These are phyloP conservation scores for Leucosporidium scottii DNA, from an alignment of 768 basidiomycete genomes.

Conservation along the genomic window DNA sequence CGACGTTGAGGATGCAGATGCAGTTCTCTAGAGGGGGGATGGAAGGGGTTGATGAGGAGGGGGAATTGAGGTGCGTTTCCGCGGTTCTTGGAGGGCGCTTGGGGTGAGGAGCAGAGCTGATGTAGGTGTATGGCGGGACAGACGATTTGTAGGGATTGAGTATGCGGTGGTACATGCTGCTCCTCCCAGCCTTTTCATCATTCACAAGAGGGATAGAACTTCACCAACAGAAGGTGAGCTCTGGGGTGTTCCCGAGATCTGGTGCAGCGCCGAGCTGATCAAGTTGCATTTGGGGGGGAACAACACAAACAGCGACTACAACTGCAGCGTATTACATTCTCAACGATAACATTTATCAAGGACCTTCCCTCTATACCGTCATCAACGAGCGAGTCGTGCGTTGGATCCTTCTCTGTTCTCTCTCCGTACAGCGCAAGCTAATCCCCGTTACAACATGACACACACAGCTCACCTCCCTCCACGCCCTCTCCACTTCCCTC, in stretches of 20 bases:
- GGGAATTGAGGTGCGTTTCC: constrained; percentile 68
- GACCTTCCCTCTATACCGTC: constrained; percentile 74
- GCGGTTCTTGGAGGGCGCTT: too few relatives aligned
- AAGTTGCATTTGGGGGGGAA: constrained; percentile 11
- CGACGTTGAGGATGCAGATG: constrained; percentile 87
- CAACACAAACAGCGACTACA: constrained; percentile 63
- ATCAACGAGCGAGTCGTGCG: constrained; percentile 74
- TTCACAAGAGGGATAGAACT: constrained; percentile 77
- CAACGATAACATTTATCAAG: constrained; percentile 81
- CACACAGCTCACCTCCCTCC: constrained; percentile 39
- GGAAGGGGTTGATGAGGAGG: constrained; percentile 55
- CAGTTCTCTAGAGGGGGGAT: constrained; percentile 64
- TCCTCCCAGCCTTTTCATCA: constrained; percentile 74
- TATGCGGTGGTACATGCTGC: constrained; percentile 75
- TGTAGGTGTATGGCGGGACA: not conserved
- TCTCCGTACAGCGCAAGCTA: not conserved
- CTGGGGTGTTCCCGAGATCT: too few relatives aligned
- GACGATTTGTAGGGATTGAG: constrained; percentile 71
- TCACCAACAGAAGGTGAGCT: constrained; percentile 75
- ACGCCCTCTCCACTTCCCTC: constrained; percentile 61
- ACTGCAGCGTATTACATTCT: constrained; percentile 79
- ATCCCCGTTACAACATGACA: constrained; percentile 57
- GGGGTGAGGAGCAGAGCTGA: not conserved
- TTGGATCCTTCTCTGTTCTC: constrained; percentile 5
- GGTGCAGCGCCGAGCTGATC: constrained; percentile 3